Evolutionary conservation across 768 basidiomycete genomes (phyloP).

Genomic region (Amanita pseudoporphyria): DNA sequence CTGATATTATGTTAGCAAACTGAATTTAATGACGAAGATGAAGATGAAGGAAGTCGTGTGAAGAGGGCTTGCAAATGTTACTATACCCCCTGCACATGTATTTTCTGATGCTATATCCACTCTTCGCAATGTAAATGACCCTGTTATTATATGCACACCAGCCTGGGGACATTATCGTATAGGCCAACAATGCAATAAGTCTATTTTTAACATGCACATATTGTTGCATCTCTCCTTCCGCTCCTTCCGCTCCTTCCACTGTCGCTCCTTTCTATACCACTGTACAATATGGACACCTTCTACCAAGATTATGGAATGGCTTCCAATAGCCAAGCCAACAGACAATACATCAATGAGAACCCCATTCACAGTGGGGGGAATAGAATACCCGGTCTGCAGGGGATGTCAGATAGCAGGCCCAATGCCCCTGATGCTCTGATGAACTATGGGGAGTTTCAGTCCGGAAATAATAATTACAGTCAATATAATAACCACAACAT

Average conservation of each 20-base stretch:
- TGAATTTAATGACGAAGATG: neutral
- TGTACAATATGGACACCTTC: constrained; percentile 1
- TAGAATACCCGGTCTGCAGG: neutral
- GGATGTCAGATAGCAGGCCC: neutral
- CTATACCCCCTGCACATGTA: constrained; percentile 1
- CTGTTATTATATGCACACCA: no score
- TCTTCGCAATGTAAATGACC: no score
- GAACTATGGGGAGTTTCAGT: neutral
- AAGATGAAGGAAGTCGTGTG: neutral
- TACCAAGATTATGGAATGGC: constrained; percentile 1
- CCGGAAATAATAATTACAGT: neutral
- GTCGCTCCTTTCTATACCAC: neutral
- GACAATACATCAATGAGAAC: constrained; percentile 1
- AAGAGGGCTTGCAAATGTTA: constrained; percentile 1
- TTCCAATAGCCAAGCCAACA: neutral
- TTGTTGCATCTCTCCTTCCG: no score
- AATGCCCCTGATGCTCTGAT: neutral
- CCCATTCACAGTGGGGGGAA: neutral
- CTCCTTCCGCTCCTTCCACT: constrained; percentile 1
- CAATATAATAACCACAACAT: neutral
- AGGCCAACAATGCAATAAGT: no score
- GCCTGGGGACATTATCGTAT: no score
- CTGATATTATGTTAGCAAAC: neutral
- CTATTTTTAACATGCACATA: no score
- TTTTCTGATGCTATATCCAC: neutral